Evolutionary conservation across 106 monocot genomes (phyloP).

Genomic region (Dendrobium huoshanense): DNA sequence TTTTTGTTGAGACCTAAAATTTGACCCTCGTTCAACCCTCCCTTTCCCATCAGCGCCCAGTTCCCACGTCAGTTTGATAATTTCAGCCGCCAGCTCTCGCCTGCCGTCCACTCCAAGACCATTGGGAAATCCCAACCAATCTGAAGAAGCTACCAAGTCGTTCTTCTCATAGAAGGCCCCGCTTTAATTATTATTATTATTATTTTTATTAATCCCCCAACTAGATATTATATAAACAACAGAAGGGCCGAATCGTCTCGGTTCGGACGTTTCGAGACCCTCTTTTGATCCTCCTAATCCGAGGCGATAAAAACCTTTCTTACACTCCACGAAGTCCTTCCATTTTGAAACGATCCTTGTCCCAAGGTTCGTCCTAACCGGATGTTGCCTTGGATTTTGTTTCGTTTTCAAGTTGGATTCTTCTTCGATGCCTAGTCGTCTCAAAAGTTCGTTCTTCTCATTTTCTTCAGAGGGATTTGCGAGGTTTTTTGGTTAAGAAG

Average conservation of each 20-base stretch:
- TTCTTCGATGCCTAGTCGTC: background rate
- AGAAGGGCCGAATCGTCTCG: background rate
- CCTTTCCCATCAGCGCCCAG: no score
- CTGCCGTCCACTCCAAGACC: no score
- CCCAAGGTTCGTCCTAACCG: background rate
- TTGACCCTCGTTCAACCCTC: no score
- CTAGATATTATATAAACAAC: background rate
- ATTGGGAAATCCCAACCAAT: background rate
- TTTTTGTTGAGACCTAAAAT: no score
- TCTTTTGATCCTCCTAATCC: background rate
- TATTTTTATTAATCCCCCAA: background rate
- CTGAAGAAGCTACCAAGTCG: background rate
- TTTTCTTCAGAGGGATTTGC: background rate
- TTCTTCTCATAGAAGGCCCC: background rate
- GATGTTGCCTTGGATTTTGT: background rate
- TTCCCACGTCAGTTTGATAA: no score
- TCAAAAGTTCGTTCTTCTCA: background rate
- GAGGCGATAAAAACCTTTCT: background rate
- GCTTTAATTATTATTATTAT: background rate
- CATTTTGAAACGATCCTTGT: background rate
- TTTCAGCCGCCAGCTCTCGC: no score
- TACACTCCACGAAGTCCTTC: background rate
- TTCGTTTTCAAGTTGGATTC: background rate
- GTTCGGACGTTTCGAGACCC: background rate
- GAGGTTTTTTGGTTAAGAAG: background rate